Percentiles rank a stretch among this genome's conserved stretches.
These are phyloP conservation scores for Penicillium sp. DNA, from an alignment of 2,329 filamentous ascomycete genomes.

Conservation along the genomic window DNA sequence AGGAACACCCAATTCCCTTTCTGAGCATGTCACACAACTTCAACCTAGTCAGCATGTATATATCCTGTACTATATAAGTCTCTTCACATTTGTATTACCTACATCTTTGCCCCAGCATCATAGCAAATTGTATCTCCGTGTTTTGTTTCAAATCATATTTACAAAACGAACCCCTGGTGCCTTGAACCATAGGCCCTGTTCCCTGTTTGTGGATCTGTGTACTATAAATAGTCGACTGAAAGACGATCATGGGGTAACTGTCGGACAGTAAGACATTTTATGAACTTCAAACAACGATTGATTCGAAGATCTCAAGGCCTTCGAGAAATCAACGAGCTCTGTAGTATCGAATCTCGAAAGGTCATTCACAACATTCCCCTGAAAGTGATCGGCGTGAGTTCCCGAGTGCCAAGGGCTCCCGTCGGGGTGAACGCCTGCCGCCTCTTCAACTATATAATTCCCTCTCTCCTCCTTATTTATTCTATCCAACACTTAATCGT, in stretches of 20 bases:
- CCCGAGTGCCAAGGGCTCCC: neutral
- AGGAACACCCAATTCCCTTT: neutral
- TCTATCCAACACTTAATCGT: neutral
- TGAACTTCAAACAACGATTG: neutral
- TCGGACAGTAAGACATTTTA: constrained; percentile 3
- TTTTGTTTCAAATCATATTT: neutral
- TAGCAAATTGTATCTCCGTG: neutral
- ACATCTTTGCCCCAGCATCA: neutral
- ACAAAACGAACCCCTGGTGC: neutral
- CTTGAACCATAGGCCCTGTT: neutral
- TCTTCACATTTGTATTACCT: neutral
- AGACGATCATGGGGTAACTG: neutral
- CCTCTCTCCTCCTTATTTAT: neutral
- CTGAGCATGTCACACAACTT: neutral
- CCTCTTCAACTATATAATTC: constrained; percentile 9
- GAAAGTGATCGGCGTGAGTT: constrained; percentile 3
- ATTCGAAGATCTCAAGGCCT: neutral
- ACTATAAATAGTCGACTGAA: constrained; percentile 13
- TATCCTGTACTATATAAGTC: constrained; percentile 5
- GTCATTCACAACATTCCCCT: constrained; percentile 3
- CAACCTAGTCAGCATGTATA: neutral
- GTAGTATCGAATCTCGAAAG: neutral
- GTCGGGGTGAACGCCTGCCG: neutral
- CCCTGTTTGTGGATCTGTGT: neutral
- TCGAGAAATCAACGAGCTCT: neutral